Evolutionary conservation across 2,329 filamentous ascomycete genomes (phyloP).

Genomic region (Chaetomiaceae sp.): DNA sequence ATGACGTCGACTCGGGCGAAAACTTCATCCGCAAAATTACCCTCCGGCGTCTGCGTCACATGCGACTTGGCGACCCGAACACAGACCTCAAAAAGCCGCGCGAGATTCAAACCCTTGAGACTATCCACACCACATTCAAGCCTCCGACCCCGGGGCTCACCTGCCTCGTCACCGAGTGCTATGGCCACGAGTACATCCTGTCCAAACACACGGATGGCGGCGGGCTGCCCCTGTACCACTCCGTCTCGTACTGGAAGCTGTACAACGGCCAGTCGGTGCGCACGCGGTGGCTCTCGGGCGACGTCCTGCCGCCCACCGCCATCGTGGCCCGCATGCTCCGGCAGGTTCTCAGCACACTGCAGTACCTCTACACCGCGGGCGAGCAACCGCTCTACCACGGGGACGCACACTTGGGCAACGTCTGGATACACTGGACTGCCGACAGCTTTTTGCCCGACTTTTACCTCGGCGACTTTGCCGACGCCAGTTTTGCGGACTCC

Average conservation of each 20-base stretch:
- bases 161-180: background rate
- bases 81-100: background rate
- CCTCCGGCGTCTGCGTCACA: background rate
- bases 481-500: background rate
- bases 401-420: background rate
- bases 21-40: slow-evolving; percentile 6
- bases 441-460: slow-evolving; percentile 5
- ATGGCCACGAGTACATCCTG: slow-evolving; percentile 6
- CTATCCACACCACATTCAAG: background rate
- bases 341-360: slow-evolving; percentile 5
- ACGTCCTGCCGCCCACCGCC: background rate
- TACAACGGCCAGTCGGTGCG: slow-evolving; percentile 1
- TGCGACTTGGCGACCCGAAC: background rate
- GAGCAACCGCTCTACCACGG: background rate
- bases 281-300: background rate
- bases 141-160: background rate
- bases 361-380: slow-evolving; percentile 8
- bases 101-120: background rate
- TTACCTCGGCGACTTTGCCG: slow-evolving; percentile 9
- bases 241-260: slow-evolving; percentile 12
- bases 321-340: slow-evolving; percentile 5
- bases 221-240: background rate
- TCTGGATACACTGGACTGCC: slow-evolving; percentile 2
- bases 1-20: slow-evolving; percentile 1
- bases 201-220: background rate